Evolutionary conservation across 176 grass and related monocot genomes (phyloP).

Genomic region (Musa beccarii): DNA sequence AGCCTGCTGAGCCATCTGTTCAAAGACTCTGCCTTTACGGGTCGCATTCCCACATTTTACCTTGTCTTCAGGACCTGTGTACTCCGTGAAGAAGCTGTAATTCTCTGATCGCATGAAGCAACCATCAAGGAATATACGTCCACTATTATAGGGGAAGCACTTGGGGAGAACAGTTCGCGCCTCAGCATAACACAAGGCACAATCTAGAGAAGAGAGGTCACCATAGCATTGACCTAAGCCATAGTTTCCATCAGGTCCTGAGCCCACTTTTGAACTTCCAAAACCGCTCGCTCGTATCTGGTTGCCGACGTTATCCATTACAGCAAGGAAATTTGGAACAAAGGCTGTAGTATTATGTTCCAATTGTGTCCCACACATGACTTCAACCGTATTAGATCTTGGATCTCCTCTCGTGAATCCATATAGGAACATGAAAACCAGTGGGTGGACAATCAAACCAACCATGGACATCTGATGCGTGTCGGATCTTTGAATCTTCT

Average conservation of each 20-base stretch:
- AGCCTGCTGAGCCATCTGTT: not conserved
- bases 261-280: not conserved
- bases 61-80: not conserved
- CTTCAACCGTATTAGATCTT: constrained; percentile 13
- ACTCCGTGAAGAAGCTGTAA: constrained; percentile 10
- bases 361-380: not conserved
- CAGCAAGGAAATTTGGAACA: constrained; percentile 10
- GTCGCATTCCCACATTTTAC: constrained; percentile 3
- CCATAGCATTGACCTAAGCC: constrained; percentile 15
- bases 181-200: constrained; percentile 14
- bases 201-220: constrained; percentile 6
- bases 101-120: constrained; percentile 10
- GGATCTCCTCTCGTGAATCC: constrained; percentile 1
- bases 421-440: not conserved
- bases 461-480: not conserved
- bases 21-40: not conserved
- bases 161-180: constrained; percentile 9
- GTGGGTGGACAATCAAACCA: not conserved
- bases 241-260: constrained; percentile 8
- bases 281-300: not conserved
- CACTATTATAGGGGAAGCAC: constrained; percentile 4
- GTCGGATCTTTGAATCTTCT: not conserved
- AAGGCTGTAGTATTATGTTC: constrained; percentile 5
- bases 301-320: constrained; percentile 3
- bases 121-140: constrained; percentile 10